These are phyloP conservation scores for Pyrenochaeta sp. DNA, from an alignment of 2,329 filamentous ascomycete genomes.

Conservation along the genomic window DNA sequence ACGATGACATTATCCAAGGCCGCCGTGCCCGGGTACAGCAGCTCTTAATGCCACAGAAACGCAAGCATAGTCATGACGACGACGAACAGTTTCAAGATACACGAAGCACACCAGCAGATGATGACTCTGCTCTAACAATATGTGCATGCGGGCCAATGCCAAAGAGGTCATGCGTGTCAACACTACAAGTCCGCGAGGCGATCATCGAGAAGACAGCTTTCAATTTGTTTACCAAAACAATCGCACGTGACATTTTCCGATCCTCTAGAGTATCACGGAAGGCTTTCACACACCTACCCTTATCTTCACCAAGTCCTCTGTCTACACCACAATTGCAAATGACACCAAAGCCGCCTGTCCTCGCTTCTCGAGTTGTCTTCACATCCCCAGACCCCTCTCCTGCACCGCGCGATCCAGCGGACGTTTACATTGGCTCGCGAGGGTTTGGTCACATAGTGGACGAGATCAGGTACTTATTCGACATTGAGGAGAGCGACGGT, in stretches of 20 bases:
- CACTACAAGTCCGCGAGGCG: not conserved
- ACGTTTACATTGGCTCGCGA: not conserved
- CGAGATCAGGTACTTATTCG: not conserved
- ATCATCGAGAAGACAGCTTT: not conserved
- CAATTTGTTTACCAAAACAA: not conserved
- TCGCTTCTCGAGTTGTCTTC: not conserved
- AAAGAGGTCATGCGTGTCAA: not conserved
- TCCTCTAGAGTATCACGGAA: not conserved
- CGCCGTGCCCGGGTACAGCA: too few relatives aligned
- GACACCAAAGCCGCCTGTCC: not conserved
- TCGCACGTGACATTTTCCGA: slow-evolving; percentile 7
- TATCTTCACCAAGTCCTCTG: not conserved
- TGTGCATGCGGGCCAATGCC: not conserved
- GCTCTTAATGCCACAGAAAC: not conserved
- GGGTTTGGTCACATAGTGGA: not conserved
- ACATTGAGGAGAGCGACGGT: not conserved
- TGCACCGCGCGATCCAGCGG: not conserved
- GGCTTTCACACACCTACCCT: not conserved
- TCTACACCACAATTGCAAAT: not conserved
- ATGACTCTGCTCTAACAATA: not conserved
- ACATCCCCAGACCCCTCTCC: not conserved
- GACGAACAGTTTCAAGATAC: not conserved
- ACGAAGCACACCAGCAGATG: not conserved
- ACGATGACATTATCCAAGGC: too few relatives aligned
- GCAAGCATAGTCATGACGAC: not conserved